These are phyloP conservation scores for Pelargonium hybrid DNA, from an alignment of 441 rosid species.

Conservation along the genomic window DNA sequence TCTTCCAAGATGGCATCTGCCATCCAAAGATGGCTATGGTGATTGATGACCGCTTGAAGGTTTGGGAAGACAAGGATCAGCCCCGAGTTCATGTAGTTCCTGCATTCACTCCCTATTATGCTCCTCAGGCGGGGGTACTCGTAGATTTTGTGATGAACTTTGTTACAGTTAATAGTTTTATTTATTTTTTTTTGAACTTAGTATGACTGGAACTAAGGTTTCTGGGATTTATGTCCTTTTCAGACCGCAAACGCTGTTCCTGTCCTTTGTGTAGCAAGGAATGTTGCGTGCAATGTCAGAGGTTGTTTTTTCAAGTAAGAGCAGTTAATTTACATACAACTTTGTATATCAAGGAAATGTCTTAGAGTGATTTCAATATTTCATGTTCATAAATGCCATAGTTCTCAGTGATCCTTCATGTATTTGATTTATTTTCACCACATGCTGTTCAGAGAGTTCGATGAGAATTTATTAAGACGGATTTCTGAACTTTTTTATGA, in stretches of 20 bases:
- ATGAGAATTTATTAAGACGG: conserved; percentile 66
- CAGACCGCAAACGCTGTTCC: conserved; percentile 83
- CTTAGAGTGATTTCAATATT: background rate
- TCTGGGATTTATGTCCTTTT: conserved; percentile 8
- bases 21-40: conserved; percentile 99
- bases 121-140: conserved; percentile 93
- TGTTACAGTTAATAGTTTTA: background rate
- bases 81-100: conserved; percentile 97
- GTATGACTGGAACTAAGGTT: background rate
- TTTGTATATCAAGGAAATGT: background rate
- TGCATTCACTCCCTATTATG: conserved; percentile 78
- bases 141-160: conserved; percentile 13
- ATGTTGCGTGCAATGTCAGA: conserved; percentile 98
- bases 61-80: conserved; percentile 99
- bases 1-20: conserved; percentile 76
- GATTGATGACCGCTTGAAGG: conserved; percentile 92
- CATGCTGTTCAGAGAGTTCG: conserved; percentile 64
- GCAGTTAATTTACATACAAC: conserved; percentile 9
- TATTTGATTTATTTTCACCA: background rate
- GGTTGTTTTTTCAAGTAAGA: conserved; percentile 92
- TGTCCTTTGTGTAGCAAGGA: conserved; percentile 87
- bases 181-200: background rate
- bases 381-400: background rate
- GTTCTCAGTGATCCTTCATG: background rate
- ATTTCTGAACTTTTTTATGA: conserved; percentile 73